Conservation (phyloP, 2,329 filamentous ascomycete genomes). For the Ceratocystis harringtonii region DNA sequence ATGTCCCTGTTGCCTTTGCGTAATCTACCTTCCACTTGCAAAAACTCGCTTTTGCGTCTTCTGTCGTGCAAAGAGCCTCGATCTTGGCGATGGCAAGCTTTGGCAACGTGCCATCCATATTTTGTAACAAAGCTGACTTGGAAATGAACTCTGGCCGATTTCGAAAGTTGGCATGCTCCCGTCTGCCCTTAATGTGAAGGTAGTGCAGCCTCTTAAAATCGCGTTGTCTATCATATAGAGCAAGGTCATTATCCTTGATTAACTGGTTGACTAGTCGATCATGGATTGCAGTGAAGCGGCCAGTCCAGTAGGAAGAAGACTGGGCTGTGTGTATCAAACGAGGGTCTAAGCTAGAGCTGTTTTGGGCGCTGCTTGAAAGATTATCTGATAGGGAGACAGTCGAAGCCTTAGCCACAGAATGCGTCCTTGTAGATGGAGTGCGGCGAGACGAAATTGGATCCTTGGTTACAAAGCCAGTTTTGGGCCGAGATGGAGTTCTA, state of each 20-base stretch:
- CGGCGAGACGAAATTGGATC: background rate
- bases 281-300: constrained; percentile 42
- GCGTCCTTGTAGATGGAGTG: background rate
- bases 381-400: background rate
- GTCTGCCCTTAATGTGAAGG: constrained; percentile 8
- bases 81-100: constrained; percentile 13
- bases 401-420: background rate
- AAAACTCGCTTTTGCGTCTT: constrained; percentile 14
- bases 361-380: background rate
- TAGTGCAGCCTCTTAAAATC: constrained; percentile 12
- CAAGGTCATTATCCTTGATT: constrained; percentile 14
- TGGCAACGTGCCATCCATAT: constrained; percentile 10
- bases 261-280: constrained; percentile 27
- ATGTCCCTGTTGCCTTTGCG: constrained; percentile 11
- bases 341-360: constrained; percentile 18
- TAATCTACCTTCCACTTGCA: constrained; percentile 11
- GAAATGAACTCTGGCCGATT: constrained; percentile 14
- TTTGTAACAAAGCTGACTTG: constrained; percentile 9
- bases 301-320: constrained; percentile 43
- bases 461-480: background rate
- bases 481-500: background rate
- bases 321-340: constrained; percentile 29
- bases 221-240: constrained; percentile 14
- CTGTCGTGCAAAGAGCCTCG: constrained; percentile 15
- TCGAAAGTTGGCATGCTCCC: constrained; percentile 11